Evolutionary conservation across 441 rosid genomes (phyloP).

Genomic region (Adansonia madagascariensis): DNA sequence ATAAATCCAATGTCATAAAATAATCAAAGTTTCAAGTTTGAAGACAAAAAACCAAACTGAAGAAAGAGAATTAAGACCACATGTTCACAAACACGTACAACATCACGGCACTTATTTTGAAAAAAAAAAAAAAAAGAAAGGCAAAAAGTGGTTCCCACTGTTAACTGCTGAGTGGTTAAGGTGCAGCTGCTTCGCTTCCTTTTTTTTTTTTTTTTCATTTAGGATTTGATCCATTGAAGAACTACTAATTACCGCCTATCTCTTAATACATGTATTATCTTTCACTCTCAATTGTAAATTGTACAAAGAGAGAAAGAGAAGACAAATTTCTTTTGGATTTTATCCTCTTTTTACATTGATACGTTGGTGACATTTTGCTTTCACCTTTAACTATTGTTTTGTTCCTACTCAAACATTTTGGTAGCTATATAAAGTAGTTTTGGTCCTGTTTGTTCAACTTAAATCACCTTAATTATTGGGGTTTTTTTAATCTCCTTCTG

Average conservation of each 20-base stretch:
- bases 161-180: too few species aligned
- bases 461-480: not conserved
- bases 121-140: too few species aligned
- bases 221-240: not conserved
- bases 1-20: too few species aligned
- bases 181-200: too few species aligned
- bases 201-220: not conserved
- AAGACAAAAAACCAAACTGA: too few species aligned
- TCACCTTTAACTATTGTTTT: not conserved
- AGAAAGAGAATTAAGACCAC: too few species aligned
- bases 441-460: not conserved
- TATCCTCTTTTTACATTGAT: not conserved
- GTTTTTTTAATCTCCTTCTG: not conserved
- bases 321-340: not conserved
- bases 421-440: not conserved
- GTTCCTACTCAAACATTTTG: not conserved
- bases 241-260: not conserved
- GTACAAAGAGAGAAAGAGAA: not conserved
- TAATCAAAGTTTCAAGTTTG: too few species aligned
- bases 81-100: too few species aligned
- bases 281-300: not conserved
- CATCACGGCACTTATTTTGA: too few species aligned
- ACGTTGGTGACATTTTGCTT: conserved; percentile 13
- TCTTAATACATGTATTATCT: not conserved
- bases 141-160: too few species aligned